Percentiles rank a stretch among this genome's conserved stretches.
These are phyloP conservation scores for Rhodotorula babjevae DNA, from an alignment of 768 basidiomycete genomes.

Conservation along the genomic window DNA sequence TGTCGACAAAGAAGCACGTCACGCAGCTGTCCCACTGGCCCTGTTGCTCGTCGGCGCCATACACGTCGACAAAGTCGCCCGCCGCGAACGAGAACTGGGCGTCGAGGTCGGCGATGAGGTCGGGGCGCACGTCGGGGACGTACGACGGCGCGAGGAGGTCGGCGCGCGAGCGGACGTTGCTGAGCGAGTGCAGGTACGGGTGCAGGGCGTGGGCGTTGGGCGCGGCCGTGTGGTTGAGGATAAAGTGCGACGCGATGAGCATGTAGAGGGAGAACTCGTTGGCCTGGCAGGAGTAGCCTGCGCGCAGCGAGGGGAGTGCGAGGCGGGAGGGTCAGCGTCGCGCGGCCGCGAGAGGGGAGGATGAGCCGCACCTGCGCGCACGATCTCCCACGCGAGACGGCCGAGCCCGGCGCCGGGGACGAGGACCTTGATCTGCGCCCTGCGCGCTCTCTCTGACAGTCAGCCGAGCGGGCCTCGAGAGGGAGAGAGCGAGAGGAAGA, in stretches of 20 bases:
- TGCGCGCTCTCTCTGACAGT: conserved; percentile 28
- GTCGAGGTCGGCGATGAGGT: conserved; percentile 60
- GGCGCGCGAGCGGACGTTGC: conserved; percentile 61
- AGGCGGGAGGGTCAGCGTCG: no score
- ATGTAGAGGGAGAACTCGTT: conserved; percentile 96
- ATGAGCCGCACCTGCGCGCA: conserved; percentile 60
- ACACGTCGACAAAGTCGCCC: conserved; percentile 56
- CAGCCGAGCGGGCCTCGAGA: no score
- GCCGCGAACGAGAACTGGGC: conserved; percentile 76
- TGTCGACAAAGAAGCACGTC: conserved; percentile 97
- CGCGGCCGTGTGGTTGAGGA: conserved; percentile 74
- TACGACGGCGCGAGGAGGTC: conserved; percentile 63
- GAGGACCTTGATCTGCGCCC: conserved; percentile 64
- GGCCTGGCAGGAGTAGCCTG: conserved; percentile 84
- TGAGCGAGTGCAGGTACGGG: conserved; percentile 88
- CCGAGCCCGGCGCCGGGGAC: conserved; percentile 88
- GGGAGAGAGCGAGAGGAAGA: no score
- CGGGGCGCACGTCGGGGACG: conserved; percentile 80
- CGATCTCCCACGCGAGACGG: conserved; percentile 80
- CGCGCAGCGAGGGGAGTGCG: neutral
- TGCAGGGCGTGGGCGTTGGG: conserved; percentile 70
- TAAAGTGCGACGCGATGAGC: conserved; percentile 81
- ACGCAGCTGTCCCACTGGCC: conserved; percentile 81
- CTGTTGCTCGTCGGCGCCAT: conserved; percentile 47
- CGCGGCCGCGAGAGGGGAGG: neutral